Evolutionary conservation across 225 moss, liverwort and hornwort genomes (phyloP).

Genomic region (Asterella californica): DNA sequence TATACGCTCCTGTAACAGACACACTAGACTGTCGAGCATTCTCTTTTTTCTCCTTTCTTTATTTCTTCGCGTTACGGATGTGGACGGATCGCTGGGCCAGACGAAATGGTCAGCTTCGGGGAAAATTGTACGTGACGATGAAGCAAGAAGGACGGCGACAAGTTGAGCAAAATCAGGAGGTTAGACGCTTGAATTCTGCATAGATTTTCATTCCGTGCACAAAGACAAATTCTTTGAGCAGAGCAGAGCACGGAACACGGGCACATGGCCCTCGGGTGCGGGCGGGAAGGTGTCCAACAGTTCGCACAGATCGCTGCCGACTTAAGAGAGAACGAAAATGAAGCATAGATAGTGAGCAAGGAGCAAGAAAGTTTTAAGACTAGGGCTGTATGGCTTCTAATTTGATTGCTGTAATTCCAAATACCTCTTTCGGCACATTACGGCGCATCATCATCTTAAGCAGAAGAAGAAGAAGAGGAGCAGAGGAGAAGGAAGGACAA

Average conservation of each 20-base stretch:
- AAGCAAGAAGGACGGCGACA: not conserved
- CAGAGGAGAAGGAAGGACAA: not conserved
- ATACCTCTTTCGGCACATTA: not conserved
- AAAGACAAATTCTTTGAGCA: not conserved
- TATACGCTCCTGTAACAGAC: no score
- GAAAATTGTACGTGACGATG: not conserved
- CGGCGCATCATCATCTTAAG: not conserved
- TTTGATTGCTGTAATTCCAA: not conserved
- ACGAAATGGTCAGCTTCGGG: not conserved
- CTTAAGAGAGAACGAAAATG: not conserved
- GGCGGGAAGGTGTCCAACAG: not conserved
- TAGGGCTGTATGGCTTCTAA: not conserved
- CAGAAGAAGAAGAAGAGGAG: not conserved
- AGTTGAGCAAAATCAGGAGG: constrained; percentile 1
- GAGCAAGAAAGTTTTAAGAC: not conserved
- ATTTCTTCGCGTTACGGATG: not conserved
- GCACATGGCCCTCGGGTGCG: not conserved
- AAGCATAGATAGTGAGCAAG: no score
- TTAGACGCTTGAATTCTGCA: not conserved
- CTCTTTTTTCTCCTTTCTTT: no score
- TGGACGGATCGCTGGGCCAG: not conserved
- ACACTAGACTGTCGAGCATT: no score
- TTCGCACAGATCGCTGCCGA: not conserved
- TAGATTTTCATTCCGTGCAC: not conserved
- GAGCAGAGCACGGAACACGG: not conserved